These are phyloP conservation scores for Tetracentron sinense DNA, from an alignment of 164 flowering plant genomes.

Conservation along the genomic window DNA sequence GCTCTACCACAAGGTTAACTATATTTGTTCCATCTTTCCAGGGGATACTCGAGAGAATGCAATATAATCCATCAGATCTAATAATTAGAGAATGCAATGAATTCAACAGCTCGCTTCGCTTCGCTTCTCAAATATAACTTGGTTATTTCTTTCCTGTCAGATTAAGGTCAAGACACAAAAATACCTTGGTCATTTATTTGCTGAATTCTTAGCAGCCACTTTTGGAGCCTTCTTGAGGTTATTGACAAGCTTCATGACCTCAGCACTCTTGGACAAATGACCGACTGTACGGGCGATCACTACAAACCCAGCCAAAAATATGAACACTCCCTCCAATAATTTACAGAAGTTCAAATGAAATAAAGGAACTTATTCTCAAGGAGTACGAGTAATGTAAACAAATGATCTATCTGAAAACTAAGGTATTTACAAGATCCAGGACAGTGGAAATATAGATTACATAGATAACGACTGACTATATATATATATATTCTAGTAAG, in stretches of 20 bases:
- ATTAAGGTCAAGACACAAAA: too few species aligned
- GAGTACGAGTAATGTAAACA: not conserved
- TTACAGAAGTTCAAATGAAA: not conserved
- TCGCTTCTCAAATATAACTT: not conserved
- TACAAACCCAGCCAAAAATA: conserved; percentile 30
- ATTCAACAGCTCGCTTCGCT: not conserved
- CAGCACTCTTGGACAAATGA: conserved; percentile 64
- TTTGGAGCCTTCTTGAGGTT: conserved; percentile 95
- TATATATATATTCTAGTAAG: too few species aligned
- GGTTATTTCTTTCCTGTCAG: too few species aligned
- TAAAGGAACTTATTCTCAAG: not conserved
- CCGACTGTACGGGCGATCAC: conserved; percentile 93
- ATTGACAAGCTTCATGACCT: conserved; percentile 74
- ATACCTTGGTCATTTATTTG: conserved; percentile 97
- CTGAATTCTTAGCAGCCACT: conserved; percentile 81
- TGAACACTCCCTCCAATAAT: not conserved
- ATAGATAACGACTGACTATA: too few species aligned
- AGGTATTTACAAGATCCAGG: not conserved
- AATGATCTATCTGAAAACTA: not conserved
- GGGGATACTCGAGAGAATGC: too few species aligned
- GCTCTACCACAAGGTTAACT: too few species aligned
- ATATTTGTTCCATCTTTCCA: too few species aligned
- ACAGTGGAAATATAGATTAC: not conserved
- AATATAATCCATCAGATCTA: too few species aligned
- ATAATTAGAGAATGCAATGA: not conserved